Evolutionary conservation across 2,329 filamentous ascomycete species (phyloP).

Genomic region (Verticillium isaacii): DNA sequence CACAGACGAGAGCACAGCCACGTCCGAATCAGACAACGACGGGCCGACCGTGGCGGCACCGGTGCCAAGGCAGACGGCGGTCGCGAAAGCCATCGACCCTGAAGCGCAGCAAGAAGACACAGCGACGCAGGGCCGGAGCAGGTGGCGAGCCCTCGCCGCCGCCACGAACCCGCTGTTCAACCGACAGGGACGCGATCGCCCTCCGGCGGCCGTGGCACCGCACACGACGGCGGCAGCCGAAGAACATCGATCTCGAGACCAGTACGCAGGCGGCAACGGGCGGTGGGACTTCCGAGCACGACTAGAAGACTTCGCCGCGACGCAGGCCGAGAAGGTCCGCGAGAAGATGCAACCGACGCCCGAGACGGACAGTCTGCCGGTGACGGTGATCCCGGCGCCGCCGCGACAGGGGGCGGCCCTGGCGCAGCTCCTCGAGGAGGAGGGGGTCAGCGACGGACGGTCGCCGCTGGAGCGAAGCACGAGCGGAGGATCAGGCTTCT

Average conservation of each 20-base stretch:
- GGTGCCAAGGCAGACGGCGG: conserved; percentile 7
- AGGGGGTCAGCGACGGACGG: conserved; percentile 21
- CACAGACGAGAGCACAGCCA: conserved; percentile 1
- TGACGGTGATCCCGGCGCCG: conserved; percentile 58
- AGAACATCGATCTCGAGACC: conserved; percentile 10
- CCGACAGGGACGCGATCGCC: not conserved
- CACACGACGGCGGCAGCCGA: conserved; percentile 6
- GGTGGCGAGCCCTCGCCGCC: conserved; percentile 25
- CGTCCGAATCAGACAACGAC: not conserved
- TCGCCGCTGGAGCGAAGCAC: conserved; percentile 2
- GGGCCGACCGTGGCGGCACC: conserved; percentile 7
- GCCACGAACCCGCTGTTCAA: conserved; percentile 21
- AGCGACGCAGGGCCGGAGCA: conserved; percentile 10
- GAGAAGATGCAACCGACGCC: conserved; percentile 50
- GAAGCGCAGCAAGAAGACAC: conserved; percentile 17
- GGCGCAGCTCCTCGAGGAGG: conserved; percentile 52
- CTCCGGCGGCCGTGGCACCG: conserved; percentile 1
- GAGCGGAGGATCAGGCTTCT: conserved; percentile 10
- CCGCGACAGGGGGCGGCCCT: conserved; percentile 52
- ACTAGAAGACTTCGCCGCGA: conserved; percentile 57
- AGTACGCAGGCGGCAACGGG: conserved; percentile 9
- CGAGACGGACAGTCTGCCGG: conserved; percentile 50
- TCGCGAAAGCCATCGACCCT: conserved; percentile 16
- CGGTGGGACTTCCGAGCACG: conserved; percentile 54
- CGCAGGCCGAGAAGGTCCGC: conserved; percentile 55